Base-by-base conservation (phyloP, 1,284 basidiomycete species). In the Heterobasidion parviporum region DNA sequence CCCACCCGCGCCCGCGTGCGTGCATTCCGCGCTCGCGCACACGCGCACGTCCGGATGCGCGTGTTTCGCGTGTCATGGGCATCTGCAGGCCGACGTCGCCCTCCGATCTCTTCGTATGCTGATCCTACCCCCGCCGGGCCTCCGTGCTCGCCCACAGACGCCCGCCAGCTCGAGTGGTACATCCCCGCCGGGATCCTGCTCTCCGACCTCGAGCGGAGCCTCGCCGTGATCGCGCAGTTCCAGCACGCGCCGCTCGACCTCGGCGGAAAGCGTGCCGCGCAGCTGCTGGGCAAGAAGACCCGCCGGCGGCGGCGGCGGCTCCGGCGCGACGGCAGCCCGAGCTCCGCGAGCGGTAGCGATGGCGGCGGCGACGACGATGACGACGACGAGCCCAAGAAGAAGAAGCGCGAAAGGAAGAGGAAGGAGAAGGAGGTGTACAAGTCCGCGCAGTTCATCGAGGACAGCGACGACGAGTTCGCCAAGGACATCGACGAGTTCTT, bases 361-460 rank as follows among this genome's bases (percentile, higher is more conserved):
- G 77, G 74, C 46, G 69, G 57, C 8, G 73, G 70, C 52, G 69
- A 63, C 16, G 62, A 65, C 15, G 74, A 75, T 53, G 75, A 69
- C 8, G 75, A 78, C 52, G 78, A 78, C 60, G 73, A 72, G 46
- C 68, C 64, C 51, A 67, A 64, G 56, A 76, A 70, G 64, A 78
- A 75, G 66, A 77, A 72, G 66, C 66, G 65, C 62, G 71, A 67
- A 65, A 72, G 74, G 73, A 81, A 83, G 70, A 77, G 74, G 63
- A 82, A 85, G 65, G 91, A 94, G 68, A 78, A 83, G 63, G 78
- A 85, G 69, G 70, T 75, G 56, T 94, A 89, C 77, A 94, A 94
- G 71, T 89, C 85, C 10, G 92, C 93, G 6, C 87, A 92, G 67
- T 92, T 94, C 67, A 93, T 95, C 66, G 82, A 87, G 65, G 92